These are phyloP conservation scores for Pythium plurisporium DNA, from an alignment of 352 stramenopile genomes.

Conservation along the genomic window DNA sequence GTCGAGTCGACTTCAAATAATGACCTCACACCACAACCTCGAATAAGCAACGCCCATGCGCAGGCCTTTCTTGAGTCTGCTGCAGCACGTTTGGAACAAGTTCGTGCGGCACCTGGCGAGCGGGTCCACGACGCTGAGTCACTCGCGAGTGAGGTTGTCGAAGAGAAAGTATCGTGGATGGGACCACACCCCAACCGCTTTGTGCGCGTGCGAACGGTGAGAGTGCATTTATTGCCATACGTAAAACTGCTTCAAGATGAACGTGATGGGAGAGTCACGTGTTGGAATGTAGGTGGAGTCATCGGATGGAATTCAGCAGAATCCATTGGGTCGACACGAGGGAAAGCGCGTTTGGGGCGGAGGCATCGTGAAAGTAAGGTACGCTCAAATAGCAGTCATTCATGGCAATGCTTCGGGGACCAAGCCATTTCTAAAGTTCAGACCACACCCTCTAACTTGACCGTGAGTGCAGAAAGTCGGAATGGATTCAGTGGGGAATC, in stretches of 20 bases:
- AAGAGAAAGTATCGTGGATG: conserved; percentile 8
- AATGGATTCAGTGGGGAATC: conserved; percentile 57
- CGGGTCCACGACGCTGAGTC: neutral
- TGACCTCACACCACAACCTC: neutral
- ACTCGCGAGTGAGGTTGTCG: neutral
- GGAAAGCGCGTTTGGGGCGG: conserved; percentile 58
- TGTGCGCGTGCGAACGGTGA: neutral
- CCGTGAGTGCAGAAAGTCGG: conserved; percentile 31
- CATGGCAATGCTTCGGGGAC: too few relatives aligned
- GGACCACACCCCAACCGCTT: conserved; percentile 1
- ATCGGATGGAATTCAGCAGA: conserved; percentile 38
- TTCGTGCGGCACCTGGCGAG: neutral
- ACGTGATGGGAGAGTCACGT: too few relatives aligned
- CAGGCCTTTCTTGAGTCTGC: conserved; percentile 47
- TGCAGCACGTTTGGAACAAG: conserved; percentile 30
- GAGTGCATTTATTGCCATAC: neutral
- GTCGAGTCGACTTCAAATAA: neutral
- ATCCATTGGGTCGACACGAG: conserved; percentile 45
- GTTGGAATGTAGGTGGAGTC: conserved; percentile 24
- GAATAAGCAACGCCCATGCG: neutral
- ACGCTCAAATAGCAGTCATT: too few relatives aligned
- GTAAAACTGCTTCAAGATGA: too few relatives aligned
- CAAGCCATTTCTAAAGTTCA: neutral
- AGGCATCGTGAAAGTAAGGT: conserved; percentile 52
- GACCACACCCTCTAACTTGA: neutral